Evolutionary conservation across 2,329 filamentous ascomycete species (phyloP), one percentile per base, ranked within the genome.

Genomic region (Dactylellina leptospora): DNA sequence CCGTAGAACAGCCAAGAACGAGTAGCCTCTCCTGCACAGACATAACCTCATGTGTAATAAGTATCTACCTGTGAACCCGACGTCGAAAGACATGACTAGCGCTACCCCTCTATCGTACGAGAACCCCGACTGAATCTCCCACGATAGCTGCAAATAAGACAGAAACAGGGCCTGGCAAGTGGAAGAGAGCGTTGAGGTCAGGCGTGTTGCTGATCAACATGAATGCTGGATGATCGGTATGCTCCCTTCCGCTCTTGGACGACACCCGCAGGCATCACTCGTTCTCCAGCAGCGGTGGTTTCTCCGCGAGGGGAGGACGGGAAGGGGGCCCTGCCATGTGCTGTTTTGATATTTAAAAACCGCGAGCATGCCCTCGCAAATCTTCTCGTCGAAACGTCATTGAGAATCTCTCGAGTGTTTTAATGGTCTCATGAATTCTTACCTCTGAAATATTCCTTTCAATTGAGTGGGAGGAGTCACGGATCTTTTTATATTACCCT

Each of bases 141-240:
- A 10, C 38, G 13, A 22, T 40, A n/a, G 36, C 16, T 13, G 4
- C 47, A 25, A 58, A 58, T 18, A 44, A 28, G 6, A 44, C 40
- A 40, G 42, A 42, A 50, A 56, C n/a, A 48, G 6, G 25, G 50
- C 36, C 44, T 8, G 23, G 47, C 42, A 42, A 30, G 25, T 33
- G 23, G 36, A 10, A 40, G 18, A 33, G 11, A 40, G 36, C 36
- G 36, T 47, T 36, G 45, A 42, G 36, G 53, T 50, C 44, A 50
- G 33, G 36, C 66, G 28, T 53, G 55, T 58, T 58, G 56, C 40
- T 53, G 68, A 72, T 72, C 68, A 23, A 38, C 66, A 50, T 23
- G 53, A 42, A 64, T 58, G 68, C 53, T 64, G 53, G 53, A 38
- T 54, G 68, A 72, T 72, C 68, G 68, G 68, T 72, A 72, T 72